Conservation (phyloP, 352 stramenopile genomes). For the Phytophthora cactorum region DNA sequence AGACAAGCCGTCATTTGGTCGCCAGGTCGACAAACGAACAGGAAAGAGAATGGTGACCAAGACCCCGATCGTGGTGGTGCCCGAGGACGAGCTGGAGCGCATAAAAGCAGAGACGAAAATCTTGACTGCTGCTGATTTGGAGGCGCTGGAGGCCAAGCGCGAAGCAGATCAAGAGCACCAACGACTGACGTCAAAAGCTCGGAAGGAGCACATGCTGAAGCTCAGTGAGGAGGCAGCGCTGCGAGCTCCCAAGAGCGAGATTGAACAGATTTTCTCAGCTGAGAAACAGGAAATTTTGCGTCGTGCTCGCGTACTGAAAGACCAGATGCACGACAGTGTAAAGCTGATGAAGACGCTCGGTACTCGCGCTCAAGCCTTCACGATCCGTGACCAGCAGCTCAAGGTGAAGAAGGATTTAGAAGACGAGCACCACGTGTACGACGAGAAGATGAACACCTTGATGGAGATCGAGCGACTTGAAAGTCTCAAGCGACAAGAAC, state of each 20-base stretch:
- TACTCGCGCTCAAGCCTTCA: conserved; percentile 92
- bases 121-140: conserved; percentile 54
- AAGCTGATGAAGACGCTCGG: conserved; percentile 95
- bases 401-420: conserved; percentile 69
- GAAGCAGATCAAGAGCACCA: conserved; percentile 66
- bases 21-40: conserved; percentile 13
- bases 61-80: conserved; percentile 33
- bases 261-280: conserved; percentile 75
- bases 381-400: conserved; percentile 94
- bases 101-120: conserved; percentile 81
- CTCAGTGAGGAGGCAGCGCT: conserved; percentile 66
- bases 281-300: conserved; percentile 72
- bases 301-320: conserved; percentile 62
- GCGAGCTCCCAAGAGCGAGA: conserved; percentile 76
- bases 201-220: conserved; percentile 84
- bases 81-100: conserved; percentile 52
- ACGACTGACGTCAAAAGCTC: conserved; percentile 64
- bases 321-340: conserved; percentile 90
- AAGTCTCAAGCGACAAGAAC: conserved; percentile 91
- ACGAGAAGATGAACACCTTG: conserved; percentile 94
- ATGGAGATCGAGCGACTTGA: conserved; percentile 96
- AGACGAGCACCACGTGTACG: conserved; percentile 88
- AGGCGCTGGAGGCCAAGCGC: conserved; percentile 59
- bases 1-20: conserved; percentile 10
- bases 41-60: conserved; percentile 18